Conservation (phyloP, 192 early-diverging fungal genomes). For the Coemansia sp. region DNA sequence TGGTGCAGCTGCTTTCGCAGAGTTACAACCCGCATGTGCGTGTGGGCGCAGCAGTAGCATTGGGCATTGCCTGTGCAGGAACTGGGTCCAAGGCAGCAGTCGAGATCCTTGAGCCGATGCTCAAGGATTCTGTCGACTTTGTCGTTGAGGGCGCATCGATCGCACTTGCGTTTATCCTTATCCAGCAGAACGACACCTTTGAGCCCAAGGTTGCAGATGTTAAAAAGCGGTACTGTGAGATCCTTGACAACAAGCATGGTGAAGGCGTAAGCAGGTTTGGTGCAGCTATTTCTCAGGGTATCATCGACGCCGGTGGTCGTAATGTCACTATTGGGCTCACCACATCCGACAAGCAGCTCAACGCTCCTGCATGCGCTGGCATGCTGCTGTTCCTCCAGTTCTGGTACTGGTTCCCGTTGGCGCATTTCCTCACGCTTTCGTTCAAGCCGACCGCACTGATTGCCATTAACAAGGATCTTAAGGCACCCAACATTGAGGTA, state of each 20-base stretch:
- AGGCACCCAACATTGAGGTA: constrained; percentile 83
- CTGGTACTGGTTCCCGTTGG: constrained; percentile 99
- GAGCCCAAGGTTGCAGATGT: constrained; percentile 80
- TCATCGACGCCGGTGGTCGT: constrained; percentile 97
- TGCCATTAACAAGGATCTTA: constrained; percentile 86
- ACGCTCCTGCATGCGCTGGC: constrained; percentile 96
- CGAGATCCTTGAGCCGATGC: constrained; percentile 93
- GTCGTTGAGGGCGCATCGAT: constrained; percentile 97
- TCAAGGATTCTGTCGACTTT: constrained; percentile 96
- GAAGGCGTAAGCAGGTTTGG: constrained; percentile 95
- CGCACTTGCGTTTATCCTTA: constrained; percentile 90
- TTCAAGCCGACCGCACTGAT: constrained; percentile 96
- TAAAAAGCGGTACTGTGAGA: constrained; percentile 84
- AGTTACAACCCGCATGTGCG: constrained; percentile 99
- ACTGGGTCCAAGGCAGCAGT: constrained; percentile 90
- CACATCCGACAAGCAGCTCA: constrained; percentile 82
- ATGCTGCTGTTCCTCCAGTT: constrained; percentile 98
- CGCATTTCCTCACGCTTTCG: constrained; percentile 91
- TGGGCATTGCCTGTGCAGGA: constrained; percentile 97
- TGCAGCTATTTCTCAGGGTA: constrained; percentile 92
- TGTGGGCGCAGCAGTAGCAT: constrained; percentile 91
- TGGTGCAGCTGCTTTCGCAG: constrained; percentile 96
- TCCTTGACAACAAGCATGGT: constrained; percentile 90
- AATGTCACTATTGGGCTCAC: constrained; percentile 95
- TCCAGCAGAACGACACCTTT: constrained; percentile 89